Base-by-base conservation (phyloP, 139 green algal species). In the Dunaliella sp. region DNA sequence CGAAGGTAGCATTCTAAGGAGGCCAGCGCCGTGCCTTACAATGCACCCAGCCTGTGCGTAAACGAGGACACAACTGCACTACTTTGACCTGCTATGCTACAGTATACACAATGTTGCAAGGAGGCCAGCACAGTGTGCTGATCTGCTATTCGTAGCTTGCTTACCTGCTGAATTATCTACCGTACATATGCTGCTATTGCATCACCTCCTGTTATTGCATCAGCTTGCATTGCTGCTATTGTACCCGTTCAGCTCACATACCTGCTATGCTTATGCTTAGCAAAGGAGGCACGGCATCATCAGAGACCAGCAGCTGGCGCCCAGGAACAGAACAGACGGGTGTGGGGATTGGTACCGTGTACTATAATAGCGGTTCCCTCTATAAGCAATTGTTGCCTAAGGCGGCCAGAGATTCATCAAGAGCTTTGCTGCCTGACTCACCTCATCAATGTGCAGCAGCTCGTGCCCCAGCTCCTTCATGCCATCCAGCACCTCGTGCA, bases 361-460 rank as follows among this genome's bases (percentile, higher is more conserved):
- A n/a, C n/a, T n/a, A n/a, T n/a, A 65, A 65, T 65, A 16, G 7
- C 16, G 7, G 16, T 26, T 65, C 48, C 48, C 48, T 16, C 48
- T 65, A 65, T 65, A 7, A 65, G 7, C 48, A 65, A 16, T 65
- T 65, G 48, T 65, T 65, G 48, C 48, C 7, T 65, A 65, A 65
- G 48, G 16, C 48, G 7, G 48, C 7, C 48, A n/a, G n/a, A n/a
- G n/a, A n/a, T n/a, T n/a, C n/a, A n/a, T n/a, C n/a, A n/a, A n/a
- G n/a, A n/a, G n/a, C n/a, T n/a, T n/a, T n/a, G n/a, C n/a, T n/a
- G n/a, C n/a, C n/a, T n/a, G n/a, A 65, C 83, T 31, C 59, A 91
- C 85, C 82, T 91, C 59, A 22, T 87, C 83, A n/a, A 84, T 83
- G 30, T 73, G 31, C 38, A 82, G 25, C 58, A 87, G 33, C 30